Evolutionary conservation across 2,329 filamentous ascomycete genomes (phyloP).

Genomic region (Graphium sp.): DNA sequence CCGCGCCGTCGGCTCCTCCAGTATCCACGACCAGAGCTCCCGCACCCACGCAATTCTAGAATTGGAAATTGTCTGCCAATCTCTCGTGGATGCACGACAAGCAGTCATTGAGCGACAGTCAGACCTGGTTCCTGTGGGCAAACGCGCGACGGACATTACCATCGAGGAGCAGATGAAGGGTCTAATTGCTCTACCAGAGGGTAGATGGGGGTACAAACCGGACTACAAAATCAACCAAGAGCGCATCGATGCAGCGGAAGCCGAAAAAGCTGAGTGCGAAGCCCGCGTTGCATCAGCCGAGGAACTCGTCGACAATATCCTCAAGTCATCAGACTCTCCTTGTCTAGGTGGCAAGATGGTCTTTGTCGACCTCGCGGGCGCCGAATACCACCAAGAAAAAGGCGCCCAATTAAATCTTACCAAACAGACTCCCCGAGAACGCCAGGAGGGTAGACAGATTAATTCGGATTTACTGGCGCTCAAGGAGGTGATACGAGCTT

Average conservation of each 20-base stretch:
- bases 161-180: slow-evolving; percentile 17
- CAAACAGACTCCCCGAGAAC: slow-evolving; percentile 18
- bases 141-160: slow-evolving; percentile 20
- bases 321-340: slow-evolving; percentile 8
- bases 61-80: slow-evolving; percentile 20
- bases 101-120: slow-evolving; percentile 21
- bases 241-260: slow-evolving; percentile 20
- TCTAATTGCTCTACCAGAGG: slow-evolving; percentile 12
- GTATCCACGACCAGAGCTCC: slow-evolving; percentile 23
- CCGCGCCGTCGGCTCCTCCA: slow-evolving; percentile 18
- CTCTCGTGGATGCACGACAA: slow-evolving; percentile 17
- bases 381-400: slow-evolving; percentile 20
- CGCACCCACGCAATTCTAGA: slow-evolving; percentile 24
- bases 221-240: slow-evolving; percentile 16
- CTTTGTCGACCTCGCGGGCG: slow-evolving; percentile 26
- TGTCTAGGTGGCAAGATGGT: slow-evolving; percentile 22
- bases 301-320: slow-evolving; percentile 10
- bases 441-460: slow-evolving; percentile 22
- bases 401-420: slow-evolving; percentile 1
- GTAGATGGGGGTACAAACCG: slow-evolving; percentile 16
- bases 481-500: slow-evolving; percentile 26
- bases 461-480: slow-evolving; percentile 24
- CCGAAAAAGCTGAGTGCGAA: slow-evolving; percentile 17
- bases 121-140: slow-evolving; percentile 24
- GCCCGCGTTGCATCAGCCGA: slow-evolving; percentile 16